Base-by-base conservation (phyloP, 257 asterid genomes). In the Cordia subcordata region DNA sequence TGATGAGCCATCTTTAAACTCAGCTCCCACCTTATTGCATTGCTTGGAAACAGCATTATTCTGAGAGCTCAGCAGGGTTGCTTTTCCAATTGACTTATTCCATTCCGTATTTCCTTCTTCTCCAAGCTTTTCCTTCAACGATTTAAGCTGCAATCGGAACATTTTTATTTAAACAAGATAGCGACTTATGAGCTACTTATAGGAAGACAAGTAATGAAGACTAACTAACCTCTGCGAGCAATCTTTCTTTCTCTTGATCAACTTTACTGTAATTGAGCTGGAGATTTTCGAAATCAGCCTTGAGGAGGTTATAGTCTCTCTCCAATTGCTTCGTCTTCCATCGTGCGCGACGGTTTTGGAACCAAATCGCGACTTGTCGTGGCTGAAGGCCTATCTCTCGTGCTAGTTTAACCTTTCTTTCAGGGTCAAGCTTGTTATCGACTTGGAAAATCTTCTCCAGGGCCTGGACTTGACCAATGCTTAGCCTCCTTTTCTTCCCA, bases 321-420 rank as follows among this genome's bases (percentile, higher is more conserved):
- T 79, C 82, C 58, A 79, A 35, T 62, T 79, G 80, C 76, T 79
- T 79, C 0, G 80, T 73, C 52, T 79, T 79, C 78, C 75, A 79
- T 0, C 85, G 62, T 20, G 85, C 85, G 0, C 82, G 75, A 12
- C 82, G 75, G n/a, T 79, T 79, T 39, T 79, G 85, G 67, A 79
- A 79, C 85, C 85, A 79, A 37, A 79, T 76, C 11, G 85, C 82
- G 5, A 79, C 68, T 66, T 79, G 82, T 57, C 85, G 44, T 5
- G 85, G 85, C 55, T 79, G 80, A 18, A 79, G 80, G 33, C 80
- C 76, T 42, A 76, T 53, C 62, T 77, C 85, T 15, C 49, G 69
- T 9, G 85, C 82, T 12, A 79, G 53, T 58, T 79, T 73, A 17
- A 55, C 23, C 58, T 79, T 79, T 51, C 69, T 58, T 35, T 73